Evolutionary conservation across 495 filamentous ascomycete species (phyloP), one percentile per base, ranked within the genome.

Genomic region (Hapsidospora chrysogenum): DNA sequence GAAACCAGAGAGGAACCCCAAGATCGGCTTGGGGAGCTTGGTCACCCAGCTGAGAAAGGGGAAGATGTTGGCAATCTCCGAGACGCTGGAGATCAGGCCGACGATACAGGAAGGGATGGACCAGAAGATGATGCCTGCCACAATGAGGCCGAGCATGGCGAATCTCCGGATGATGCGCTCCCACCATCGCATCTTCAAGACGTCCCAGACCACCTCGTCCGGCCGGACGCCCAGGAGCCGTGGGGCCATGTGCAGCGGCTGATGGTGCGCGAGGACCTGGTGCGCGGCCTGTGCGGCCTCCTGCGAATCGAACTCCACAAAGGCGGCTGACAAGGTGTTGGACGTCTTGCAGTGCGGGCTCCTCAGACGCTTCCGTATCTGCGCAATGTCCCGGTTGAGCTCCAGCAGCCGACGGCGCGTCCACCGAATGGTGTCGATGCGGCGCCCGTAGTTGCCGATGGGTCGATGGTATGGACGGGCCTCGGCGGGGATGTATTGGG

Each of bases 401-500:
- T 73, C 73, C 43, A 78, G 72, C 22, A 94, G 72, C 45, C 84
- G 71, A 0, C 68, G 64, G 37, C 85, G 72, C 33, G 73, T 77
- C 78, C 84, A 92, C 43, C 85, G 71, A 57, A 87, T 87, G 0
- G 79, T 84, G 54, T 92, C 83, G 13, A 86, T 79, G 17, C 41
- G 51, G 25, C 68, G 61, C 34, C 66, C 73, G 61, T 73, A 56
- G 40, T 64, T 53, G 47, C 69, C 18, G 44, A 63, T 25, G 51
- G 61, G 33, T 41, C 64, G 44, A 54, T 70, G 44, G 52, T 56
- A 45, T 49, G 70, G 48, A 2, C 51, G 37, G 22, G 80, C 60
- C 44, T 78, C 74, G 11, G 68, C 64, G n/a, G 76, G 66, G 35
- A 95, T 58, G 70, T 75, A 92, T 29, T 75, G 73, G 13, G 80